phyloP scores from a whole-genome alignment of 352 stramenopile species.

The Phytophthora pluvialis region DNA sequence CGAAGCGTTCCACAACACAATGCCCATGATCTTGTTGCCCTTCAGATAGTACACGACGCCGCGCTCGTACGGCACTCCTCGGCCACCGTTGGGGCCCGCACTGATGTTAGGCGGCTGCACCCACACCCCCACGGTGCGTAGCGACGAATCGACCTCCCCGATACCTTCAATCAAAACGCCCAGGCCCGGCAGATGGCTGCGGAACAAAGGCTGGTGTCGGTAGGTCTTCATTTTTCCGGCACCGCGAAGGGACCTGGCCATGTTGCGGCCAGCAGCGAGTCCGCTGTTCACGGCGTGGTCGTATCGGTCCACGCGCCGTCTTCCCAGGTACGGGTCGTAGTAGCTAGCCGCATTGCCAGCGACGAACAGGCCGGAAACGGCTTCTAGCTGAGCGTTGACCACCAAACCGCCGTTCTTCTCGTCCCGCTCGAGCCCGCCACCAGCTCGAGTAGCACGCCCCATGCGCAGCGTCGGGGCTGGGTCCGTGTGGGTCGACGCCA shows the following conservation, averaged over 20 bases:
- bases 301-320: slow-evolving; percentile 90
- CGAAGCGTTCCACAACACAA: slow-evolving; percentile 90
- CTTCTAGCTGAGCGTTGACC: slow-evolving; percentile 91
- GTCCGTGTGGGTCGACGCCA: slow-evolving; percentile 93
- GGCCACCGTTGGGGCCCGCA: slow-evolving; percentile 1
- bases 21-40: slow-evolving; percentile 90
- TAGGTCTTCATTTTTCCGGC: slow-evolving; percentile 83
- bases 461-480: slow-evolving; percentile 68
- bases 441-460: slow-evolving; percentile 50
- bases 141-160: slow-evolving; percentile 82
- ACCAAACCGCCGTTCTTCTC: slow-evolving; percentile 88
- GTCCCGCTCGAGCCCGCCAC: slow-evolving; percentile 83
- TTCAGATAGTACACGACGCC: slow-evolving; percentile 93
- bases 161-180: slow-evolving; percentile 86
- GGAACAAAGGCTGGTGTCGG: slow-evolving; percentile 90
- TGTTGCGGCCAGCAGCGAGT: slow-evolving; percentile 88
- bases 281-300: slow-evolving; percentile 94
- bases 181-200: slow-evolving; percentile 75
- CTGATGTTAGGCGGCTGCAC: slow-evolving; percentile 54
- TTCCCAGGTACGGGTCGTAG: slow-evolving; percentile 87
- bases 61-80: slow-evolving; percentile 59
- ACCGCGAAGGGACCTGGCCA: slow-evolving; percentile 63
- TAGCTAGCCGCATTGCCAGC: slow-evolving; percentile 91
- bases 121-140: slow-evolving; percentile 86
- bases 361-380: slow-evolving; percentile 90